phyloP scores from a whole-genome alignment of 345 rosid genomes.

The Dipteronia sinensis region DNA sequence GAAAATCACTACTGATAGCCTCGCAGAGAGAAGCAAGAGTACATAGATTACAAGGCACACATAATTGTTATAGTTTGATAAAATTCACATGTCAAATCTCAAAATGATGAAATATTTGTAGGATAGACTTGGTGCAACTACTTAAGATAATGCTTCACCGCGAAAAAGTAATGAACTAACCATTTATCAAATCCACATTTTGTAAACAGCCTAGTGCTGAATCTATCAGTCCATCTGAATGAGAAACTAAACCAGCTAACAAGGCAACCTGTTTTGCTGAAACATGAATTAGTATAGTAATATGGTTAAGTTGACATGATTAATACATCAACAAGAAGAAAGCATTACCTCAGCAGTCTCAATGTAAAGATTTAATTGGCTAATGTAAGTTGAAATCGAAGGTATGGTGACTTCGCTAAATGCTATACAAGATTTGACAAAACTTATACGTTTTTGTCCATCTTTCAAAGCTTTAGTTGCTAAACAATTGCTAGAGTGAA shows the following conservation, averaged over 20 bases:
- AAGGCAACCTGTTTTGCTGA: conserved; percentile 64
- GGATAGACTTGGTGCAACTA: neutral
- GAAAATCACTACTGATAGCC: conserved; percentile 5
- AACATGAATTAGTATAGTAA: conserved; percentile 26
- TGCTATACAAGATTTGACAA: conserved; percentile 82
- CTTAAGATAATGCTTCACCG: conserved; percentile 10
- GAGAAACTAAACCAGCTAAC: conserved; percentile 74
- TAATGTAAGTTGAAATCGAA: conserved; percentile 51
- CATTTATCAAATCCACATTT: conserved; percentile 46
- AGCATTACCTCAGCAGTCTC: conserved; percentile 84
- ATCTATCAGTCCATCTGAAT: conserved; percentile 67
- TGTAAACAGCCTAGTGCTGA: conserved; percentile 66
- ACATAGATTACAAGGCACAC: neutral
- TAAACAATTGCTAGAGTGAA: conserved; percentile 76
- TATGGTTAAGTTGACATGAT: conserved; percentile 10
- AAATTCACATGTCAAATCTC: neutral
- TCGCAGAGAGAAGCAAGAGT: neutral
- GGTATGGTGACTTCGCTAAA: conserved; percentile 91
- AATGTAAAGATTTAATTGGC: conserved; percentile 73
- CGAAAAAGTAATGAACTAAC: conserved; percentile 42
- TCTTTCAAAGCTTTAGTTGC: conserved; percentile 64
- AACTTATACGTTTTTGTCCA: conserved; percentile 43
- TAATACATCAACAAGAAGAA: conserved; percentile 26
- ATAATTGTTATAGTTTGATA: neutral
- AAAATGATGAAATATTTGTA: neutral